Conservation (phyloP, 441 rosid genomes). For the Populus trichocarpa region DNA sequence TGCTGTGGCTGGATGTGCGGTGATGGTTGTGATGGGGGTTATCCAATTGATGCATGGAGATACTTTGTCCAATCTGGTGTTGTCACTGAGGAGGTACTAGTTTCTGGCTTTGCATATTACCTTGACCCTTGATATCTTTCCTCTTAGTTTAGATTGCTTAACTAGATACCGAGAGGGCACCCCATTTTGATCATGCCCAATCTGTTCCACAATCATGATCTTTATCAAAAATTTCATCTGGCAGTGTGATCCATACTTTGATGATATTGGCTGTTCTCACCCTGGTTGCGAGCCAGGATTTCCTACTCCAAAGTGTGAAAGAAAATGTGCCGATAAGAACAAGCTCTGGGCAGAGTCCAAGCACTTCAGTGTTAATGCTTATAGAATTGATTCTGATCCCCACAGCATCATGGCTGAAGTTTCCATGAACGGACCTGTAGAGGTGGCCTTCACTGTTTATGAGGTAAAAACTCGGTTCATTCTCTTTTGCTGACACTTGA, state of each 20-base stretch:
- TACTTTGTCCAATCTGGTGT: constrained; percentile 75
- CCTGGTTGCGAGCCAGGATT: constrained; percentile 95
- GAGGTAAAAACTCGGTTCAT: constrained; percentile 48
- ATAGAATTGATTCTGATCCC: constrained; percentile 64
- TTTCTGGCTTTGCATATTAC: constrained; percentile 3
- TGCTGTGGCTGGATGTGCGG: constrained; percentile 96
- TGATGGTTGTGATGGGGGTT: constrained; percentile 84
- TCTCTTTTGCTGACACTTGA: constrained; percentile 7
- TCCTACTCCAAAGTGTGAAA: constrained; percentile 83
- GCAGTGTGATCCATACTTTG: constrained; percentile 95
- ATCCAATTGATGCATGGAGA: constrained; percentile 76
- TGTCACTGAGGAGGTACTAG: constrained; percentile 80
- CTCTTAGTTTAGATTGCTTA: not conserved
- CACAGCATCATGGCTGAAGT: constrained; percentile 76
- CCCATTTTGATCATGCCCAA: not conserved
- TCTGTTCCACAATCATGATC: not conserved
- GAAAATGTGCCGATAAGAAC: constrained; percentile 65
- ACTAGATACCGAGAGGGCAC: not conserved
- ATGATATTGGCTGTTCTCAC: constrained; percentile 78
- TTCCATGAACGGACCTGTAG: constrained; percentile 83
- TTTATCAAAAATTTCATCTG: constrained; percentile 2
- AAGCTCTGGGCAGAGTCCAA: constrained; percentile 71
- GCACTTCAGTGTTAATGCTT: constrained; percentile 68
- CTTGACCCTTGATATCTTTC: not conserved
- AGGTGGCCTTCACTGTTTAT: constrained; percentile 82